Evolutionary conservation across 257 asterid genomes (phyloP).

Genomic region (Cordia subcordata): DNA sequence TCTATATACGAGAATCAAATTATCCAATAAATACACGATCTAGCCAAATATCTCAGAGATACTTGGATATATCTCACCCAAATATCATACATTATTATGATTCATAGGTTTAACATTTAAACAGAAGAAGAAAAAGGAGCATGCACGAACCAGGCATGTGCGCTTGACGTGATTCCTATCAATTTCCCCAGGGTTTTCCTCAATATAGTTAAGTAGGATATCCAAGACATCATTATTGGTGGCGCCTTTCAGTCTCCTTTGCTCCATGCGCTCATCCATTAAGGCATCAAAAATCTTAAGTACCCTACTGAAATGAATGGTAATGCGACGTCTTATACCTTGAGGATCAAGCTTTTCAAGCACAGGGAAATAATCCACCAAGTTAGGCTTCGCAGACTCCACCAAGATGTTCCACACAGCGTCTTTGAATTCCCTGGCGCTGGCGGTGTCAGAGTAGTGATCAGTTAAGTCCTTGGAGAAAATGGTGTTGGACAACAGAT

Average conservation of each 20-base stretch:
- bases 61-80: too few relatives aligned
- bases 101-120: neutral
- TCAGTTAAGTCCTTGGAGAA: constrained; percentile 50
- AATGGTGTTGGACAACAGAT: constrained; percentile 42
- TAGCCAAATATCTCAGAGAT: too few relatives aligned
- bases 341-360: constrained; percentile 50
- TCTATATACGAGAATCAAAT: too few relatives aligned
- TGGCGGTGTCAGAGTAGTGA: constrained; percentile 38
- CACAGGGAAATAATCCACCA: constrained; percentile 51
- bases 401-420: constrained; percentile 39
- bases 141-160: constrained; percentile 53
- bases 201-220: constrained; percentile 16
- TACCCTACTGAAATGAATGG: constrained; percentile 24
- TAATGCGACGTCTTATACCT: constrained; percentile 49
- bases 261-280: constrained; percentile 34
- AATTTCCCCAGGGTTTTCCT: constrained; percentile 50
- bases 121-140: neutral
- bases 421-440: constrained; percentile 56
- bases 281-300: constrained; percentile 25
- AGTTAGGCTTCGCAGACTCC: constrained; percentile 61
- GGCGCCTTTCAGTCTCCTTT: neutral
- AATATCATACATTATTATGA: too few relatives aligned
- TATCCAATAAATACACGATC: too few relatives aligned
- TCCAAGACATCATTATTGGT: constrained; percentile 30
- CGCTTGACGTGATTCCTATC: constrained; percentile 59